Evolutionary conservation across 2,329 filamentous ascomycete species (phyloP).

Genomic region (Fusarium longipes): DNA sequence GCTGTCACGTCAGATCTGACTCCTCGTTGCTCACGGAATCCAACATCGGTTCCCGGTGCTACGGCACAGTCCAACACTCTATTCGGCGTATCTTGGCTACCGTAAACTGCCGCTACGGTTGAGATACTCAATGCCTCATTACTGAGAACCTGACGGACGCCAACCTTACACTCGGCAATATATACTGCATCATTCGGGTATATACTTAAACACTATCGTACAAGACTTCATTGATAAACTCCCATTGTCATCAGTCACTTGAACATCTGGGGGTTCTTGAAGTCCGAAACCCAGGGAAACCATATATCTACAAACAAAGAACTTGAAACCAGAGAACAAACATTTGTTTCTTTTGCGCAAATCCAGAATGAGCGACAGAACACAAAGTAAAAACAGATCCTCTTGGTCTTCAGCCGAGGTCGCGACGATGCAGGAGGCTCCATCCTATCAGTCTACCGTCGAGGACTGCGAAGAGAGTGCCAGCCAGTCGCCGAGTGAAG

Average conservation of each 20-base stretch:
- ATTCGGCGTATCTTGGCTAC: constrained; percentile 11
- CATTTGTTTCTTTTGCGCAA: not conserved
- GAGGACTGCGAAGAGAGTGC: constrained; percentile 18
- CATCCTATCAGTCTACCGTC: constrained; percentile 3
- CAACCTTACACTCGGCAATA: not conserved
- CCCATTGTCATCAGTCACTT: too few species aligned
- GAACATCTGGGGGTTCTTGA: not conserved
- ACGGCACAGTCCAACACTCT: constrained; percentile 21
- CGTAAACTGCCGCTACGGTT: not conserved
- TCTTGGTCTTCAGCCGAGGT: constrained; percentile 25
- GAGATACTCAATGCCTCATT: not conserved
- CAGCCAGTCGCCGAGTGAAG: constrained; percentile 12
- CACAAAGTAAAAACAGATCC: not conserved
- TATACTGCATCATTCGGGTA: not conserved
- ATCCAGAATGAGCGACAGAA: constrained; percentile 14
- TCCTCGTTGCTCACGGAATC: constrained; percentile 10
- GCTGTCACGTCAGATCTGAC: constrained; percentile 8
- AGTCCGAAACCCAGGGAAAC: not conserved
- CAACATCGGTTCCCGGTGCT: constrained; percentile 19
- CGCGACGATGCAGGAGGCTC: not conserved
- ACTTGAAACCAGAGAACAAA: not conserved
- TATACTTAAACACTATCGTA: not conserved
- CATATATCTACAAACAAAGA: not conserved
- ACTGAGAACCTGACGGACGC: not conserved
- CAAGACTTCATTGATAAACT: constrained; percentile 5